Base-by-base conservation (phyloP, 768 basidiomycete species). In the Boletus patriciae region DNA sequence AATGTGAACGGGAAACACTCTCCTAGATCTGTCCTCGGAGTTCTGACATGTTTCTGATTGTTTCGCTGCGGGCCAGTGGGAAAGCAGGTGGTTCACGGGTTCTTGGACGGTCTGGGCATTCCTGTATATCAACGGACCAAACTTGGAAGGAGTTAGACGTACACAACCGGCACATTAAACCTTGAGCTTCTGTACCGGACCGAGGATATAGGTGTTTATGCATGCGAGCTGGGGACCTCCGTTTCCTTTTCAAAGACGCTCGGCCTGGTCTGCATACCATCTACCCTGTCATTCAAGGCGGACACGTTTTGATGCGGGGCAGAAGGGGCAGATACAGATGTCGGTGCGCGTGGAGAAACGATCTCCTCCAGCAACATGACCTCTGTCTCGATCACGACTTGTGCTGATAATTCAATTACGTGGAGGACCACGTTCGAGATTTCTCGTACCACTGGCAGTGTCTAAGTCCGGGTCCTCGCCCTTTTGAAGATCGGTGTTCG, bases 191-290 rank as follows among this genome's bases (percentile, higher is more conserved):
- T 52, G 55, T 19, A 52, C 33, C 29, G 38, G 50, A 44, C 48
- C 49, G 25, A 62, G 49, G 55, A 62, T 31, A 42, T 46, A 54
- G 9, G 19, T 42, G 40, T 62, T 54, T 54, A 47, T 46, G 45
- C 48, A 41, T n/a, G 40, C 47, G 9, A 57, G 34, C 21, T 54
- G 51, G 41, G 49, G 36, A 40, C 48, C 25, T 46, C 52, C 6
- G 42, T 36, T 36, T 58, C 49, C 12, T 44, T 49, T 44, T 58
- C 50, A 23, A 27, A 3, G 50, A n/a, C 15, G 29, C 9, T 36
- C 13, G 33, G 21, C 27, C 18, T 58, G 36, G 41, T 29, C 21
- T 53, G 57, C 46, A 48, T 43, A 1, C 11, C 19, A 12, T 42
- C 34, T n/a, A 33, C 8, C 49, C 34, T 49, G 45, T 58, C 52